phyloP scores from a whole-genome alignment of 805 yeast genomes.

The Teunomyces lycoperdinae region DNA sequence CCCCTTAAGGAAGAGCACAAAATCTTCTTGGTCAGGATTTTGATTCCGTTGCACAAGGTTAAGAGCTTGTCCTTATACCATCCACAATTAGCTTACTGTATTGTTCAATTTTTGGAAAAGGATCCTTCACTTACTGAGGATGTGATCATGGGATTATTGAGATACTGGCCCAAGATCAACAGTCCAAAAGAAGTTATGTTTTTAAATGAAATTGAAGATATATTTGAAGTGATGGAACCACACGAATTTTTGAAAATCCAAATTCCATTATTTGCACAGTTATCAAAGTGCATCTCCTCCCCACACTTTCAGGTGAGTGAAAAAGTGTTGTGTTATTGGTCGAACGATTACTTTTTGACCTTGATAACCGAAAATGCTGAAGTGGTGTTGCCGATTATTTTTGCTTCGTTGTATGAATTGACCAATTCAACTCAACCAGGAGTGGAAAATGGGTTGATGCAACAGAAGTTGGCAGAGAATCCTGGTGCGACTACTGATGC shows the following conservation, averaged over 20 bases:
- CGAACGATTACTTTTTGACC: constrained; percentile 88
- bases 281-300: constrained; percentile 88
- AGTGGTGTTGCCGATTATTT: constrained; percentile 86
- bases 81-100: constrained; percentile 95
- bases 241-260: constrained; percentile 87
- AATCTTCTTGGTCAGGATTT: constrained; percentile 77
- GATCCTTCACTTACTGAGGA: constrained; percentile 92
- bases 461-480: constrained; percentile 35
- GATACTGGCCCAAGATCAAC: constrained; percentile 96
- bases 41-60: constrained; percentile 90
- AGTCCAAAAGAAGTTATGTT: constrained; percentile 96
- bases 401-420: constrained; percentile 84
- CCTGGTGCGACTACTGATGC: constrained; percentile 41
- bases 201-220: constrained; percentile 92
- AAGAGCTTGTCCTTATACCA: constrained; percentile 87
- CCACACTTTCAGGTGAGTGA: constrained; percentile 98
- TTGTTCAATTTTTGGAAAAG: constrained; percentile 93
- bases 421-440: constrained; percentile 52
- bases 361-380: constrained; percentile 91
- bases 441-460: constrained; percentile 37
- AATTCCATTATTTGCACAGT: constrained; percentile 89
- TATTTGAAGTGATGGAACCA: constrained; percentile 94
- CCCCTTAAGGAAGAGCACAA: constrained; percentile 98
- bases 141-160: constrained; percentile 87
- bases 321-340: constrained; percentile 90